Evolutionary conservation across 108 stramenopile species (phyloP), one percentile per base, ranked within the genome.

Genomic region (Skeletonema potamos): DNA sequence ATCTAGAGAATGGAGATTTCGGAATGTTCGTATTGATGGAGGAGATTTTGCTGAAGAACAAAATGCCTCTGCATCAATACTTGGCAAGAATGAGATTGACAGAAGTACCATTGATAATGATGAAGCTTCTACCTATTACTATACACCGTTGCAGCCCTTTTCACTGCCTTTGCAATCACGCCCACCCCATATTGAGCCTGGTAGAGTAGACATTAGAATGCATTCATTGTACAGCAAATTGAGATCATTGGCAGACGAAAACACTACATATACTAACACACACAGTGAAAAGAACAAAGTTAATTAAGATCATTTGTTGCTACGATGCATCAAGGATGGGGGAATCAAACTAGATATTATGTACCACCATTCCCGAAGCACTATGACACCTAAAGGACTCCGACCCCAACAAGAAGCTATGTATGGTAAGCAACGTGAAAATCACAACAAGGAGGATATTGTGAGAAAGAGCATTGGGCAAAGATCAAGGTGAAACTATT

Each of bases 181-280:
- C 8, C 79, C 82, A 26, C 78, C 78, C 30, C 78, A 79, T 54
- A 79, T 83, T 34, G 82, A 83, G 58, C 62, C 68, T 17, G 82
- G 82, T 10, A 60, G 82, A 54, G 78, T 83, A 46, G 82, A 80
- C 68, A 80, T 83, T 41, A 55, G 82, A 61, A 44, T 77, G 65
- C 78, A 76, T 75, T 22, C 76, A 17, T 36, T 83, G 18, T 76
- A 83, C 44, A 66, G 57, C 27, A 70, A 83, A 46, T 41, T 41
- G 39, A 41, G 39, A 41, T 41, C 39, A n/a, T 15, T 41, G 15
- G 39, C 15, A n/a, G 39, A 41, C 0, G 39, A 41, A 41, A 41
- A 41, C 15, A 15, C 4, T 41, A 15, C 15, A 41, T 41, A 4
- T n/a, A n/a, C n/a, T n/a, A n/a, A n/a, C n/a, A n/a, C n/a, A n/a